Evolutionary conservation across 129 eudicot species (phyloP), one percentile per base, ranked within the genome.

Genomic region (Daucus carota): DNA sequence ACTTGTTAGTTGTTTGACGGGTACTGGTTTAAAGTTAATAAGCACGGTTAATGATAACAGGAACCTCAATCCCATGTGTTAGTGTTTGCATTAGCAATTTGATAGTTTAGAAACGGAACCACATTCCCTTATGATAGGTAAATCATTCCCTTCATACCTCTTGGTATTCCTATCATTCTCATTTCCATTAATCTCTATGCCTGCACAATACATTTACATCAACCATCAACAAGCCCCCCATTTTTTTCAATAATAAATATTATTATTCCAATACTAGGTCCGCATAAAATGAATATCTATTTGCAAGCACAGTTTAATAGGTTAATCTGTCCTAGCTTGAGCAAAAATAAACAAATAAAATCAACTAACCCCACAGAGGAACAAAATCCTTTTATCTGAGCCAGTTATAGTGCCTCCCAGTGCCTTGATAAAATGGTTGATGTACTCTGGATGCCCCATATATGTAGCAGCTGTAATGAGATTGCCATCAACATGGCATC

Each of bases 331-430:
- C 74, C 34, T 70, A 71, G 57, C 22, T 42, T 43, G 50, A 70
- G 26, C 26, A 40, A 1, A 22, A 62, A 28, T 12, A 62, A 14
- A 77, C 12, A 46, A 72, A 33, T 36, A 10, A 38, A 42, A 20
- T 29, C 20, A 79, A 82, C 90, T 84, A 80, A 93, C 98, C 91
- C 98, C 98, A 60, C 98, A 93, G 24, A 93, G 96, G 76, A 93
- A 90, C 32, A 93, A 79, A 74, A 93, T 86, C 12, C 82, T 79
- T 72, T 91, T 93, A 69, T 81, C 82, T 57, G 91, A 84, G 62
- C 93, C 97, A 62, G 80, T 76, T 66, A 90, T 74, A 67, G 82
- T 84, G 57, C 92, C 98, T 72, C 97, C 97, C 22, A 93, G 77
- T 57, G 98, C 97, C 80, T 87, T 87, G 32, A 93, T 59, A 73